These are phyloP conservation scores for Alternaria triticina DNA, from an alignment of 2,329 filamentous ascomycete species.

Conservation along the genomic window DNA sequence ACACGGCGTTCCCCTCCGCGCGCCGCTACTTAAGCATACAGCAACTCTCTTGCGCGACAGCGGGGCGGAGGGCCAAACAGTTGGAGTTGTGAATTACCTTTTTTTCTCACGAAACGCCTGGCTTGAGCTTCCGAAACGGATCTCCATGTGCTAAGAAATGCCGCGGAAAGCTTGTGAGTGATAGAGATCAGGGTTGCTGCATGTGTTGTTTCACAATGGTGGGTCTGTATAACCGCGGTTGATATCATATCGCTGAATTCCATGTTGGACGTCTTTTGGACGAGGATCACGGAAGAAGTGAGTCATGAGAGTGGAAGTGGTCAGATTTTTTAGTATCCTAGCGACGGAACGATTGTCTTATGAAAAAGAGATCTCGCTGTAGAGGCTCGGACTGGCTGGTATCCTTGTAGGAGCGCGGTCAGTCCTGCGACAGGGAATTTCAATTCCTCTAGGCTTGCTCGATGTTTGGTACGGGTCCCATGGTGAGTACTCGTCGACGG, in stretches of 20 bases:
- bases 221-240: neutral
- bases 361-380: neutral
- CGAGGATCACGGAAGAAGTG: neutral
- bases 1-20: neutral
- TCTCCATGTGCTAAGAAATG: neutral
- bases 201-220: neutral
- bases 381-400: neutral
- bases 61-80: neutral
- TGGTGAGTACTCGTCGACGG: neutral
- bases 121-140: neutral
- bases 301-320: neutral
- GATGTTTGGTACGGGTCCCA: neutral
- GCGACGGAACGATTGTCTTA: neutral
- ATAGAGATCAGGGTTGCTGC: neutral
- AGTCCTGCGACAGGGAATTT: too few species aligned
- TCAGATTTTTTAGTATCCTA: neutral
- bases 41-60: neutral
- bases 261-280: neutral
- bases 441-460: neutral
- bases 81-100: neutral
- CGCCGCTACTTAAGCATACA: neutral
- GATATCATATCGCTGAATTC: neutral
- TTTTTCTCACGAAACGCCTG: neutral
- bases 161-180: constrained; percentile 1
- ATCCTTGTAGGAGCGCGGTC: too few species aligned